Conservation (phyloP, 129 eudicot species). For the Oenanthe sinensis region DNA sequence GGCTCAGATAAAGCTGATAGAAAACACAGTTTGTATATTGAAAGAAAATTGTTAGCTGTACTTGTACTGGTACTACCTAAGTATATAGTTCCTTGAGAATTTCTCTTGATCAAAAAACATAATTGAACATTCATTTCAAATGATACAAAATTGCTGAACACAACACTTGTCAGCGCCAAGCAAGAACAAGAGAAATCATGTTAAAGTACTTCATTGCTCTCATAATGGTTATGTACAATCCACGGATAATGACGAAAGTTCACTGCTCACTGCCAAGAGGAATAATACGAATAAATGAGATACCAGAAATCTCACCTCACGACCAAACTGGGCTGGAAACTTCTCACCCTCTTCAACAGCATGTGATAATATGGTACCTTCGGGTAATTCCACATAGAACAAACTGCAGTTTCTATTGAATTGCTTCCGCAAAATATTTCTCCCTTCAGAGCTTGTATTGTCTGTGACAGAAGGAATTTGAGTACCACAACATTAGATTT, state of each 20-base stretch:
- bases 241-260: not conserved
- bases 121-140: not conserved
- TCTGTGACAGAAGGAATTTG: constrained; percentile 23
- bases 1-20: not conserved
- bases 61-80: not conserved
- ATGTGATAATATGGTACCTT: constrained; percentile 57
- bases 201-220: not conserved
- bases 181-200: not conserved
- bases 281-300: not conserved
- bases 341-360: constrained; percentile 70
- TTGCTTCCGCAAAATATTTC: constrained; percentile 34
- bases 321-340: constrained; percentile 92
- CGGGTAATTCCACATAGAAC: constrained; percentile 91
- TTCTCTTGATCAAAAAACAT: not conserved
- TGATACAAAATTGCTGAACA: not conserved
- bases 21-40: not conserved
- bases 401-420: constrained; percentile 55
- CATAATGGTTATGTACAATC: not conserved
- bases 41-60: not conserved
- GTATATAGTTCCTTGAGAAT: not conserved
- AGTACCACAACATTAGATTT: no score
- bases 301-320: constrained; percentile 59
- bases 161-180: not conserved
- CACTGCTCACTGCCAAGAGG: not conserved
- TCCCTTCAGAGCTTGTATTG: constrained; percentile 36